Conservation (phyloP, 2,329 filamentous ascomycete genomes). For the Sclerotinia spermophila region DNA sequence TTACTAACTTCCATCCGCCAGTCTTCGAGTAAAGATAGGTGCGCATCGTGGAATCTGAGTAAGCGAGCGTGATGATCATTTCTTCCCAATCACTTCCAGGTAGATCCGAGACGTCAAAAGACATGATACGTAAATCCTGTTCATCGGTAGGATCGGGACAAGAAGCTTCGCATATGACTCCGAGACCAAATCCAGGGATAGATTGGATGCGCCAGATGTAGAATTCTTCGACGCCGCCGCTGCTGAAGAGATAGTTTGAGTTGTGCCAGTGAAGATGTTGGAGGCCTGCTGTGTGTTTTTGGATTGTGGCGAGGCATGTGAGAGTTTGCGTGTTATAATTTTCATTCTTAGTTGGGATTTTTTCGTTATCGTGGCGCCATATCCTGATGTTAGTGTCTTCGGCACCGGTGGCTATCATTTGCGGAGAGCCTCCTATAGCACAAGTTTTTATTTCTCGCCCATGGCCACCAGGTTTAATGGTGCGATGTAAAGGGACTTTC, state of each 20-base stretch:
- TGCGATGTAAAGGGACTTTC: constrained; percentile 40
- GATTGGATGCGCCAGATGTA: constrained; percentile 69
- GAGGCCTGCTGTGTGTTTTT: constrained; percentile 78
- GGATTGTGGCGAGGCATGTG: constrained; percentile 57
- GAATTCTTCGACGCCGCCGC: constrained; percentile 84
- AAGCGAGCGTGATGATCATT: constrained; percentile 59
- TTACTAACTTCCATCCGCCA: constrained; percentile 47
- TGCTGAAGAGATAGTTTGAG: constrained; percentile 68
- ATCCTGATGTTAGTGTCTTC: constrained; percentile 75
- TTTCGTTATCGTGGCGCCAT: constrained; percentile 47
- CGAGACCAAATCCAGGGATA: constrained; percentile 50
- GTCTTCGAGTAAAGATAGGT: constrained; percentile 47
- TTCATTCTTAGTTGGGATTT: not conserved
- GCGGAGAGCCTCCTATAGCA: constrained; percentile 39
- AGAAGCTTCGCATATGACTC: constrained; percentile 54
- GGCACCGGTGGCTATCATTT: constrained; percentile 61
- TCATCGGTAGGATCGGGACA: constrained; percentile 51
- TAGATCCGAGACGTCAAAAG: constrained; percentile 58
- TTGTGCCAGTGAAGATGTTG: constrained; percentile 68
- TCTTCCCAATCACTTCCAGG: constrained; percentile 7
- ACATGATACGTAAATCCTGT: constrained; percentile 72
- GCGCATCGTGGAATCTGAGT: constrained; percentile 80
- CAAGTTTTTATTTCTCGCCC: constrained; percentile 78
- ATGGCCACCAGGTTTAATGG: constrained; percentile 68
- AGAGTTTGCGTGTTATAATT: constrained; percentile 12